phyloP scores from a whole-genome alignment of 2,329 filamentous ascomycete species.

The Fusarium equiseti region DNA sequence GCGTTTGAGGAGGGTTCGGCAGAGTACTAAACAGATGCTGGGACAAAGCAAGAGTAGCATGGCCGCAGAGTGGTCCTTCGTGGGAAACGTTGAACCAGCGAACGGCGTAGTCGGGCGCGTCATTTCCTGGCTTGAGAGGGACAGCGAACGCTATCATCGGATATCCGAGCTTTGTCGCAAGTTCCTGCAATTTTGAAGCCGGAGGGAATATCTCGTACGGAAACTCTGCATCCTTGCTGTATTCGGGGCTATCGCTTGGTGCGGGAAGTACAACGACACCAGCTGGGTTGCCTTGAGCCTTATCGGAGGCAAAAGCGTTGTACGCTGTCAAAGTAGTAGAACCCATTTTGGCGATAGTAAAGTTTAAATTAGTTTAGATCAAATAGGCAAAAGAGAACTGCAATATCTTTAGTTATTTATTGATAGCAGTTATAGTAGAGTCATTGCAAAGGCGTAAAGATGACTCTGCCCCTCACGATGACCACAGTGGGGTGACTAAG shows the following conservation, averaged over 20 bases:
- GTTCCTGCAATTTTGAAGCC: background rate
- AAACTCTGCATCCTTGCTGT: background rate
- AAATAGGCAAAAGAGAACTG: too few relatives aligned
- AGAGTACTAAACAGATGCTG: constrained; percentile 4
- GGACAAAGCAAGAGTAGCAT: constrained; percentile 8
- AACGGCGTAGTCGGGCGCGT: constrained; percentile 4
- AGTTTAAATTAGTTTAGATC: too few relatives aligned
- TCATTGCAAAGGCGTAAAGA: background rate
- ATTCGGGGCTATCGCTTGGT: rapidly evolving
- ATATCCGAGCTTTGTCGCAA: rapidly evolving
- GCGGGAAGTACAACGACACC: constrained; percentile 2
- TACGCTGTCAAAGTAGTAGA: background rate
- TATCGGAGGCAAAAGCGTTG: constrained; percentile 3
- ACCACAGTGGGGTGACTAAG: background rate
- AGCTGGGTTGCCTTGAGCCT: constrained; percentile 11
- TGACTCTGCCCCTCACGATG: constrained; percentile 1
- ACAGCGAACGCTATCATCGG: constrained; percentile 1
- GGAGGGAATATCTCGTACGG: constrained; percentile 5
- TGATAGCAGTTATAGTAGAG: background rate
- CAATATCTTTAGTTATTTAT: too few relatives aligned
- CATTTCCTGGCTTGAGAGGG: background rate
- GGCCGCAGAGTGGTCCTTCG: constrained; percentile 14
- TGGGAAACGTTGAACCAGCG: constrained; percentile 16
- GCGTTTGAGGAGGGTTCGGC: background rate
- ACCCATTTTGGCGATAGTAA: background rate